Percentiles rank a stretch among this genome's conserved stretches.
These are phyloP conservation scores for Rhodotorula sp. DNA, from an alignment of 1,284 basidiomycete species.

Conservation along the genomic window DNA sequence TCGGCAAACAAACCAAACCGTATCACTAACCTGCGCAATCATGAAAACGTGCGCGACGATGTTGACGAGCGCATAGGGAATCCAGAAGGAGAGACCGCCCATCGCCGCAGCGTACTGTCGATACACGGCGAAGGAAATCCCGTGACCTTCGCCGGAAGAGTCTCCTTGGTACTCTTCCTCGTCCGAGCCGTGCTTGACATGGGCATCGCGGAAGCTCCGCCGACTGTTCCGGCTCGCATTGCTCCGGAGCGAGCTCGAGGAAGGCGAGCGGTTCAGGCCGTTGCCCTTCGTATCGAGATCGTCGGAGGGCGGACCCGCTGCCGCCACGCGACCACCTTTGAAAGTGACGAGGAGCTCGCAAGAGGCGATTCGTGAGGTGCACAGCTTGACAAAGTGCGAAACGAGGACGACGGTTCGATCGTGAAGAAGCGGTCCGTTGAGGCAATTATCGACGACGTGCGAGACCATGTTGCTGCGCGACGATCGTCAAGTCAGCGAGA, in stretches of 20 bases:
- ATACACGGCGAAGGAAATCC: constrained; percentile 72
- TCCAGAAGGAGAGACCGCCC: constrained; percentile 61
- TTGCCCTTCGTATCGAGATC: constrained; percentile 51
- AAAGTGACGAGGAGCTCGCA: constrained; percentile 62
- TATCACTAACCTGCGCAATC: constrained; percentile 28
- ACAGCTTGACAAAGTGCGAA: constrained; percentile 81
- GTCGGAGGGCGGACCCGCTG: constrained; percentile 63
- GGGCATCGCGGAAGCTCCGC: neutral
- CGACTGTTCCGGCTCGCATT: constrained; percentile 44
- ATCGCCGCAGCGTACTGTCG: constrained; percentile 61
- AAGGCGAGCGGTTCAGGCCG: constrained; percentile 46
- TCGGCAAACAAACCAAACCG: no score
- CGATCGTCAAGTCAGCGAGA: constrained; percentile 56
- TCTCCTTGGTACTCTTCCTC: constrained; percentile 65
- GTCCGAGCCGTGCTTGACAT: constrained; percentile 16
- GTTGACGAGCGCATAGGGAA: constrained; percentile 58
- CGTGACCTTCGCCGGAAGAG: constrained; percentile 76
- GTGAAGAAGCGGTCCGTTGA: constrained; percentile 74
- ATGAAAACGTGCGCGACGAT: constrained; percentile 36
- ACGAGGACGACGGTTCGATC: constrained; percentile 80
- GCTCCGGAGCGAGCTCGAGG: constrained; percentile 48
- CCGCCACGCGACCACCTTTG: constrained; percentile 76
- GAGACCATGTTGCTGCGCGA: constrained; percentile 66
- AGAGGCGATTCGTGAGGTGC: constrained; percentile 59
- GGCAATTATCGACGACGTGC: constrained; percentile 75